Evolutionary conservation across 2,329 filamentous ascomycete genomes (phyloP), one percentile per base, ranked within the genome.

Genomic region (Fusarium pininemorale): DNA sequence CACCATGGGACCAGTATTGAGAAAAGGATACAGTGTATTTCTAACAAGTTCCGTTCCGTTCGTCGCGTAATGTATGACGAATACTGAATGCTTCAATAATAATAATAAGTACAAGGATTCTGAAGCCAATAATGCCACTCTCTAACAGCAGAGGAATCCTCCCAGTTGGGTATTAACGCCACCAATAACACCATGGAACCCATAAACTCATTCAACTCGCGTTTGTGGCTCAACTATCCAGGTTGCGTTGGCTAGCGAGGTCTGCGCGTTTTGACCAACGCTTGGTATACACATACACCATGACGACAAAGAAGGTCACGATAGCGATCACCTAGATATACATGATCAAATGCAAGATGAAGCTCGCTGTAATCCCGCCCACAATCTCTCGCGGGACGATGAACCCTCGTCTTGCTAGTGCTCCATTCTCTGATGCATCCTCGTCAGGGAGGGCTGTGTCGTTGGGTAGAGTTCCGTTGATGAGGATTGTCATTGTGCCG

Each of bases 381-480:
- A 6, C 26, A 26, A 26, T 6, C 26, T 6, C 26, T 26, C 26
- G 26, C 26, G 26, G 26, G 26, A 26, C 26, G 26, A 26, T 26
- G 26, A 26, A 26, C 26, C 26, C 26, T 26, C 26, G 26, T 26
- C 6, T 6, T 7, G 30, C 15, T 6, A 70, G 73, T 26, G 74
- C 83, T n/a, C 82, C 83, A 3, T 24, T 66, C 8, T 50, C 64
- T 30, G 59, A 26, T 15, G 53, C 50, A 14, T 35, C 73, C 80
- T 85, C 80, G 7, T 80, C 80, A 10, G 84, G 69, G 2, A 87
- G 85, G 0, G 89, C 91, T 2, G 91, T 93, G 55, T 89, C 94
- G 78, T 95, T 94, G 79, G 91, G 89, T 7, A 96, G 83, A 0
- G 92, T 93, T n/a, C 94, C 94, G 80, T 95, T 94, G 79, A 96